Percentiles rank a stretch among this genome's conserved stretches.
phyloP scores from a whole-genome alignment of 495 filamentous ascomycete genomes.

The Bacidia rubella region DNA sequence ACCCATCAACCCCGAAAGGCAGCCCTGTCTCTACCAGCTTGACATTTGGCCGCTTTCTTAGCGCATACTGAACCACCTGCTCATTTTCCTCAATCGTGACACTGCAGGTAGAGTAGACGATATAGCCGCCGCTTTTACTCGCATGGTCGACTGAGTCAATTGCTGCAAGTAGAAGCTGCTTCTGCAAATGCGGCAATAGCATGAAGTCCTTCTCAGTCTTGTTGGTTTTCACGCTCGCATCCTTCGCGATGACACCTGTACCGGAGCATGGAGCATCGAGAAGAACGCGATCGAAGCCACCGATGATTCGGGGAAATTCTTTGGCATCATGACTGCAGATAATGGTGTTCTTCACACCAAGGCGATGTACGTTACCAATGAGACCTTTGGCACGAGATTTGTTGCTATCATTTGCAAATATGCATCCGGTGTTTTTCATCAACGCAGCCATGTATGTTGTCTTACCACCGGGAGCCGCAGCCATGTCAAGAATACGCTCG shows the following conservation, averaged over 20 bases:
- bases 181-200: slow-evolving; percentile 80
- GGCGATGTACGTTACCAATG: slow-evolving; percentile 93
- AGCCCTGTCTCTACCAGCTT: slow-evolving; percentile 86
- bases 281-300: slow-evolving; percentile 78
- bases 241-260: slow-evolving; percentile 88
- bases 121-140: slow-evolving; percentile 77
- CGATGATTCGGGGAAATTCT: slow-evolving; percentile 78
- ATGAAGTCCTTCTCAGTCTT: slow-evolving; percentile 92
- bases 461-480: slow-evolving; percentile 94
- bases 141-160: slow-evolving; percentile 87
- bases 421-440: slow-evolving; percentile 95
- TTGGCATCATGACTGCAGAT: slow-evolving; percentile 90
- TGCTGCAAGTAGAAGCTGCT: slow-evolving; percentile 80
- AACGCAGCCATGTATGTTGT: slow-evolving; percentile 91
- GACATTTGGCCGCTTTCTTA: slow-evolving; percentile 83
- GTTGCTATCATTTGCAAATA: slow-evolving; percentile 94
- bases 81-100: slow-evolving; percentile 93
- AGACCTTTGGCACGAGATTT: slow-evolving; percentile 88
- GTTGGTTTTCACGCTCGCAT: slow-evolving; percentile 90
- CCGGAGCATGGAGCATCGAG: slow-evolving; percentile 74
- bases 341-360: slow-evolving; percentile 84
- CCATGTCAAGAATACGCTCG: slow-evolving; percentile 88
- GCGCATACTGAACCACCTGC: slow-evolving; percentile 81
- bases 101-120: slow-evolving; percentile 89
- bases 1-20: slow-evolving; percentile 84